phyloP scores from a whole-genome alignment of 2,329 filamentous ascomycete genomes.

The Penicillium italicum region DNA sequence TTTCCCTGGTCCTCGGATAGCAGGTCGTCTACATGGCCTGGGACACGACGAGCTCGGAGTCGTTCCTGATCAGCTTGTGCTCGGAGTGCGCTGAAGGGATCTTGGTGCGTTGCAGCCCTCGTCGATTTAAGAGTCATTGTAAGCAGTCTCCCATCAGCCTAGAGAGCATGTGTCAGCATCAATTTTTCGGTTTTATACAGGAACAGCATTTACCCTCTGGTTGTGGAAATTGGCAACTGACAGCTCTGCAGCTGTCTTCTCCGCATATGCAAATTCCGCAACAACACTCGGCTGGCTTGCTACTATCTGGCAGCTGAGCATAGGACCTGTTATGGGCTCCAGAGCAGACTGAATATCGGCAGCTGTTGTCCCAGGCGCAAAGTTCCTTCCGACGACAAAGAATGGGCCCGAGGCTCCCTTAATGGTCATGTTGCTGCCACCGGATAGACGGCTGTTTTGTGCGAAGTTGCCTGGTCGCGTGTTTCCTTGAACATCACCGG shows the following conservation, averaged over 20 bases:
- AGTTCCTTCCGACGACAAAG: slow-evolving; percentile 59
- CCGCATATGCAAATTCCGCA: slow-evolving; percentile 57
- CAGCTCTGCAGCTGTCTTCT: slow-evolving; percentile 55
- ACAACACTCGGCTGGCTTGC: slow-evolving; percentile 55
- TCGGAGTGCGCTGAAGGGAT: slow-evolving; percentile 34
- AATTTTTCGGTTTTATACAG: neutral
- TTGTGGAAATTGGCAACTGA: slow-evolving; percentile 61
- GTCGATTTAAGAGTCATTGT: slow-evolving; percentile 53
- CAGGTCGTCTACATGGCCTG: neutral
- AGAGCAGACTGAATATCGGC: slow-evolving; percentile 63
- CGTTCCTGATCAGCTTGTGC: slow-evolving; percentile 43
- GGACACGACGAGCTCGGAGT: slow-evolving; percentile 28
- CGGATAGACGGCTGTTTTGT: neutral
- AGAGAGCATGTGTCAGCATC: slow-evolving; percentile 19
- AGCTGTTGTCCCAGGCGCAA: slow-evolving; percentile 63
- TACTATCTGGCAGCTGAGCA: slow-evolving; percentile 54
- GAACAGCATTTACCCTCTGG: slow-evolving; percentile 49
- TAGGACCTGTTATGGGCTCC: slow-evolving; percentile 50
- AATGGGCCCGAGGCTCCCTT: slow-evolving; percentile 54
- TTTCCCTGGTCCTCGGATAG: neutral
- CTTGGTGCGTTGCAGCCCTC: slow-evolving; percentile 13
- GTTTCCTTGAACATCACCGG: slow-evolving; percentile 30
- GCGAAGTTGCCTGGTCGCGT: slow-evolving; percentile 29
- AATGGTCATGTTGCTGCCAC: slow-evolving; percentile 48
- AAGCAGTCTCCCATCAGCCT: slow-evolving; percentile 59